These are phyloP conservation scores for Huntiella abstrusa DNA, from an alignment of 2,329 filamentous ascomycete genomes.

Conservation along the genomic window DNA sequence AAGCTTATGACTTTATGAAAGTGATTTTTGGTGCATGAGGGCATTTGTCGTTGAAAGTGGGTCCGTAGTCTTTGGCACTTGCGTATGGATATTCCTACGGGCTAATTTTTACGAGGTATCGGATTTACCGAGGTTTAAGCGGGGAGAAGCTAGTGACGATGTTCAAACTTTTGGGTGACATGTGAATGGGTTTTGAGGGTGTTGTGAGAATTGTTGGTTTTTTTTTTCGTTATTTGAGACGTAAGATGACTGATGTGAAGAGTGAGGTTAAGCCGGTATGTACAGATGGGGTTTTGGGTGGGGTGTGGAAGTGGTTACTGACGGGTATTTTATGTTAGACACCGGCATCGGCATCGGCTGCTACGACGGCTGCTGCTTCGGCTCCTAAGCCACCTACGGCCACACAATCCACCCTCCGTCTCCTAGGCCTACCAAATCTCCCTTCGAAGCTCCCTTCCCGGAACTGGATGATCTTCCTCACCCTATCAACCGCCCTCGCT, in stretches of 20 bases:
- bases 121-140: not conserved
- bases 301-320: not conserved
- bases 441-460: slow-evolving; percentile 74
- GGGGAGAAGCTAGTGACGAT: no score
- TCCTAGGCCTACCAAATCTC: slow-evolving; percentile 72
- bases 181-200: not conserved
- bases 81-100: not conserved
- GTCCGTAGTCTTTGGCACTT: not conserved
- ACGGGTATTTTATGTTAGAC: not conserved
- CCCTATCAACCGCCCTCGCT: slow-evolving; percentile 58
- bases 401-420: slow-evolving; percentile 52
- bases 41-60: slow-evolving; percentile 2
- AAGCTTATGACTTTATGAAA: not conserved
- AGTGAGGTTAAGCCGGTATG: slow-evolving; percentile 1
- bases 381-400: slow-evolving; percentile 7
- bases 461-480: slow-evolving; percentile 94
- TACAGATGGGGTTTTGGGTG: not conserved
- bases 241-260: not conserved
- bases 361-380: not conserved
- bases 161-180: no score
- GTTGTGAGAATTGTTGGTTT: not conserved
- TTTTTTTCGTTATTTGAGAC: not conserved
- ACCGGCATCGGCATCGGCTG: not conserved
- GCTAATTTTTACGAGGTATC: not conserved
- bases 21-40: not conserved